These are phyloP conservation scores for Coemansia sp. DNA, from an alignment of 192 early-diverging fungal species.

Conservation along the genomic window DNA sequence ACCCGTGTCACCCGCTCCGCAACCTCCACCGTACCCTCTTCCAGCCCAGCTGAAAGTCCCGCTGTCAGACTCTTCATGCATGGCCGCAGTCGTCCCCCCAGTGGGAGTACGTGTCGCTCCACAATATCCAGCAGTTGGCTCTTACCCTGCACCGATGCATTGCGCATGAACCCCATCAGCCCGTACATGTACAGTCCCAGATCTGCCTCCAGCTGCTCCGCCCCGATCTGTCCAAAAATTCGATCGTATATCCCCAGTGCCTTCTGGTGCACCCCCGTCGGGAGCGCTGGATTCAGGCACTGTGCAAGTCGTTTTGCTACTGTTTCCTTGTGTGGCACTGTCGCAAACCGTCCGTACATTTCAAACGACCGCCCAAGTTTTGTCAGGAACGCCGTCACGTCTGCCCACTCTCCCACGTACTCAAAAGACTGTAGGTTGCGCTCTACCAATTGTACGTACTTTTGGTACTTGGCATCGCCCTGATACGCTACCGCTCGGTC, in stretches of 20 bases:
- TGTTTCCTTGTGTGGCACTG: slow-evolving; percentile 80
- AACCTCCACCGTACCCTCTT: slow-evolving; percentile 86
- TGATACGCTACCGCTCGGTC: slow-evolving; percentile 38
- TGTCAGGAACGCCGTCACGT: slow-evolving; percentile 87
- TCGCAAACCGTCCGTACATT: slow-evolving; percentile 68
- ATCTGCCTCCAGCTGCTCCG: slow-evolving; percentile 75
- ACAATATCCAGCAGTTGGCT: slow-evolving; percentile 79
- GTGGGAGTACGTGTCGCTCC: slow-evolving; percentile 71
- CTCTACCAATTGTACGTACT: slow-evolving; percentile 80
- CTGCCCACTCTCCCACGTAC: slow-evolving; percentile 91
- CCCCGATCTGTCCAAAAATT: slow-evolving; percentile 69
- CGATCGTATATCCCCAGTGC: slow-evolving; percentile 83
- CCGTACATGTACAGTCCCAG: slow-evolving; percentile 85
- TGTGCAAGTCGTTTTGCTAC: slow-evolving; percentile 92
- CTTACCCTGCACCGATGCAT: slow-evolving; percentile 80
- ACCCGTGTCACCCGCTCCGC: slow-evolving; percentile 69
- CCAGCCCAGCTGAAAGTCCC: slow-evolving; percentile 78
- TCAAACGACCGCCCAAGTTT: slow-evolving; percentile 82
- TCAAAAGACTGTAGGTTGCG: slow-evolving; percentile 90
- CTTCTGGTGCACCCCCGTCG: slow-evolving; percentile 94
- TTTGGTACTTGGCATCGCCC: slow-evolving; percentile 78
- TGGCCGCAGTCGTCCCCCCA: slow-evolving; percentile 68
- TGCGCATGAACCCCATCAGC: slow-evolving; percentile 86
- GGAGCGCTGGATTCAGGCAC: slow-evolving; percentile 91
- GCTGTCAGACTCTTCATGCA: slow-evolving; percentile 77